Percentiles rank a stretch among this genome's conserved stretches.
Conservation (phyloP, 257 asterid genomes). For the Catharanthus roseus region DNA sequence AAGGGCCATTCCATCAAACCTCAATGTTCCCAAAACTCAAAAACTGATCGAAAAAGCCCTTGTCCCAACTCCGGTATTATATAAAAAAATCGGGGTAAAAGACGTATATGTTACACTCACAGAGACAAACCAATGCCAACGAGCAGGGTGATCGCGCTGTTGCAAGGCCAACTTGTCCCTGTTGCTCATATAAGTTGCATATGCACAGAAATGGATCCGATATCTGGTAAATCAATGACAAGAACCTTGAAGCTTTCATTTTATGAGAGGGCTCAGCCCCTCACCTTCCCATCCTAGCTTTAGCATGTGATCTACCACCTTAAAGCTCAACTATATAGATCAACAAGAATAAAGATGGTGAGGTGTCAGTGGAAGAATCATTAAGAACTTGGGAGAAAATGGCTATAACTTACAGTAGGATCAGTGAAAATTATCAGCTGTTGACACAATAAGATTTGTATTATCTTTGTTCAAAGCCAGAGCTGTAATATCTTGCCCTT, state of each 20-base stretch:
- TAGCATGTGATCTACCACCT: slow-evolving; percentile 97
- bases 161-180: background rate
- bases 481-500: slow-evolving; percentile 72
- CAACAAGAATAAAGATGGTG: slow-evolving; percentile 11
- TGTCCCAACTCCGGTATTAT: no score
- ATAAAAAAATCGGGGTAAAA: background rate
- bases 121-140: no score
- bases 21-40: background rate
- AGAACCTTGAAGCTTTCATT: slow-evolving; percentile 24
- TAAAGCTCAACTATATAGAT: slow-evolving; percentile 88
- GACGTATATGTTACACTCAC: background rate
- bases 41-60: no score
- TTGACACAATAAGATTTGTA: slow-evolving; percentile 85
- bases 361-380: slow-evolving; percentile 4
- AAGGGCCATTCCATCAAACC: background rate
- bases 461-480: slow-evolving; percentile 75
- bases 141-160: background rate
- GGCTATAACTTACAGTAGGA: slow-evolving; percentile 76
- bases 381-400: slow-evolving; percentile 1
- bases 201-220: slow-evolving; percentile 12
- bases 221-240: background rate
- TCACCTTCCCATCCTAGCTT: slow-evolving; percentile 99
- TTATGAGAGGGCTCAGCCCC: slow-evolving; percentile 74
- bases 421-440: slow-evolving; percentile 87
- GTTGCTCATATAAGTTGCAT: background rate